Evolutionary conservation across 2,329 filamentous ascomycete genomes (phyloP).

Genomic region (Coniochaeta sp.): DNA sequence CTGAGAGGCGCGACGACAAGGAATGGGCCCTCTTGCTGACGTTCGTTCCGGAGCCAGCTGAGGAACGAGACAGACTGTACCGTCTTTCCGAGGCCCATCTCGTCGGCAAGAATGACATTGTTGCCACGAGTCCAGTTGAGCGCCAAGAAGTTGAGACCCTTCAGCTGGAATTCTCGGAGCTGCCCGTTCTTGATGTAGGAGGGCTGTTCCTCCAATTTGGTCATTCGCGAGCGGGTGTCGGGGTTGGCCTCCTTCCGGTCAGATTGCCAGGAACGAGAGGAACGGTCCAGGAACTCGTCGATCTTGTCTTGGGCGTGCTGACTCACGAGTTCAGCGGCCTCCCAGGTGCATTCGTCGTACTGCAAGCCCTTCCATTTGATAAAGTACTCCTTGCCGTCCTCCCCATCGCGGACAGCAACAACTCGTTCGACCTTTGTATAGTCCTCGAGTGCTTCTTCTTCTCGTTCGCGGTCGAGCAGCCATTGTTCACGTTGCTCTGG

Average conservation of each 20-base stretch:
- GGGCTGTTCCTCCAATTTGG: conserved; percentile 71
- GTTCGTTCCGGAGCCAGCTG: conserved; percentile 89
- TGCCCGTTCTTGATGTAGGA: conserved; percentile 77
- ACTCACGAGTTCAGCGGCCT: conserved; percentile 66
- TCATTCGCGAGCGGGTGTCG: conserved; percentile 66
- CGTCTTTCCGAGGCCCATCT: conserved; percentile 98
- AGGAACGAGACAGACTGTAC: conserved; percentile 96
- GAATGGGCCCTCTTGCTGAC: conserved; percentile 87
- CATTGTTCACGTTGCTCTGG: conserved; percentile 89
- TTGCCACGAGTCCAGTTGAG: conserved; percentile 93
- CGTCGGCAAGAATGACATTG: conserved; percentile 95
- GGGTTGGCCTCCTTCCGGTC: conserved; percentile 70
- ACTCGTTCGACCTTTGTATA: conserved; percentile 90
- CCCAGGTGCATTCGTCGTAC: conserved; percentile 96
- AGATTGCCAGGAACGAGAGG: conserved; percentile 72
- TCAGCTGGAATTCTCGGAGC: conserved; percentile 87
- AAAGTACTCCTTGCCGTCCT: conserved; percentile 78
- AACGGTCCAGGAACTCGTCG: conserved; percentile 81
- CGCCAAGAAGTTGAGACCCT: conserved; percentile 88
- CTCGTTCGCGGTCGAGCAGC: conserved; percentile 88
- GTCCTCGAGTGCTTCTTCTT: conserved; percentile 80
- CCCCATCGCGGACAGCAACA: conserved; percentile 73
- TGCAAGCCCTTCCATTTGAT: conserved; percentile 96
- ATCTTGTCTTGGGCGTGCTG: conserved; percentile 80
- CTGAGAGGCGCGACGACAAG: conserved; percentile 95